Evolutionary conservation across 2,329 filamentous ascomycete genomes (phyloP).

Genomic region (Colletotrichum tropicale): DNA sequence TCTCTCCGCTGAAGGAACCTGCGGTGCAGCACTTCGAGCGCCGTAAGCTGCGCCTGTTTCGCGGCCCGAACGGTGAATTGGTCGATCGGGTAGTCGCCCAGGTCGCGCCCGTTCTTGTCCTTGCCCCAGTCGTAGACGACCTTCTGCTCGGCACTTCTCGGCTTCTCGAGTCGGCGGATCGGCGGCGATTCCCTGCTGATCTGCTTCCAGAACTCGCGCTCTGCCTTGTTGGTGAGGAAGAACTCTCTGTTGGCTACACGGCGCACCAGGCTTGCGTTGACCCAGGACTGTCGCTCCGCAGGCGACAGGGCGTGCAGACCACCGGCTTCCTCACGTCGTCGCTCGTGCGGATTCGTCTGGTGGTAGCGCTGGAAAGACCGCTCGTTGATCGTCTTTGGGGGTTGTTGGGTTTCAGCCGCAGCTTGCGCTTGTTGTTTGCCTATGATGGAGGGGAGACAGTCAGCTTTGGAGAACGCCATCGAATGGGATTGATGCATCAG

Average conservation of each 20-base stretch:
- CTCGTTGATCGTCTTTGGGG: conserved; percentile 52
- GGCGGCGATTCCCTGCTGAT: conserved; percentile 58
- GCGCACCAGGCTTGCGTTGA: conserved; percentile 50
- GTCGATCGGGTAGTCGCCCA: conserved; percentile 51
- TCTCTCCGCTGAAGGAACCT: conserved; percentile 46
- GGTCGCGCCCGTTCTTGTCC: conserved; percentile 53
- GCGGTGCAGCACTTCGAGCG: conserved; percentile 47
- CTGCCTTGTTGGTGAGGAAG: conserved; percentile 48
- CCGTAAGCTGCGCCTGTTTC: conserved; percentile 46
- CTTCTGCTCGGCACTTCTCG: background rate
- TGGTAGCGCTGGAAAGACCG: conserved; percentile 52
- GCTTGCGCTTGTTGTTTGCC: conserved; percentile 27
- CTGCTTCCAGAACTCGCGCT: conserved; percentile 63
- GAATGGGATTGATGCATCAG: background rate
- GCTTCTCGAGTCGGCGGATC: conserved; percentile 43
- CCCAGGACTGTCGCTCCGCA: conserved; percentile 54
- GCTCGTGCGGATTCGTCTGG: conserved; percentile 54
- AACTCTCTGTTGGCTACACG: conserved; percentile 41
- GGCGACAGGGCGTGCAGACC: conserved; percentile 50
- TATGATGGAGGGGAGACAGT: conserved; percentile 12
- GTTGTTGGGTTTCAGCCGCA: conserved; percentile 22
- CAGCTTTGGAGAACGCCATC: background rate
- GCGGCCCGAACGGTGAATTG: conserved; percentile 48
- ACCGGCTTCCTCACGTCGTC: conserved; percentile 45
- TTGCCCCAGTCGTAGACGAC: conserved; percentile 51